Percentiles rank a stretch among this genome's conserved stretches.
phyloP scores from a whole-genome alignment of 2,329 filamentous ascomycete genomes.

The Zymoseptoria pseudotritici region DNA sequence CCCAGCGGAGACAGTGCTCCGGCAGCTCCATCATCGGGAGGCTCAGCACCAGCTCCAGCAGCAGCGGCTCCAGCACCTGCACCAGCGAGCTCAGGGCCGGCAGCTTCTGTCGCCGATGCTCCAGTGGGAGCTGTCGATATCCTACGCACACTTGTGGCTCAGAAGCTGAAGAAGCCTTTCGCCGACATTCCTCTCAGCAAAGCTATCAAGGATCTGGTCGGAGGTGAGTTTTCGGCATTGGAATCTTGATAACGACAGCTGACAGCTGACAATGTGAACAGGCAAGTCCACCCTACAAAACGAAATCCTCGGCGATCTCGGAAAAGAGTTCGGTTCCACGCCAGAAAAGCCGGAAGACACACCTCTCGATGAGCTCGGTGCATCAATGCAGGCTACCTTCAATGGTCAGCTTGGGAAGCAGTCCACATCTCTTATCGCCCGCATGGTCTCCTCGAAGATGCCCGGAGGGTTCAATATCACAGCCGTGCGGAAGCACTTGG shows the following conservation, averaged over 20 bases:
- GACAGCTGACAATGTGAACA: constrained; percentile 34
- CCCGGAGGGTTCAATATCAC: constrained; percentile 99
- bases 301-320: constrained; percentile 93
- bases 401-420: constrained; percentile 97
- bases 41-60: constrained; percentile 46
- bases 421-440: constrained; percentile 83
- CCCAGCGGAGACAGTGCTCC: constrained; percentile 44
- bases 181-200: constrained; percentile 86
- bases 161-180: constrained; percentile 94
- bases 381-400: constrained; percentile 96
- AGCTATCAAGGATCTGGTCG: constrained; percentile 96
- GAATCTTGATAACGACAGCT: neutral
- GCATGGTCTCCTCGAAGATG: constrained; percentile 98
- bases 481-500: constrained; percentile 86
- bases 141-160: constrained; percentile 79
- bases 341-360: constrained; percentile 98
- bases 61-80: constrained; percentile 50
- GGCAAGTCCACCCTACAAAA: constrained; percentile 98
- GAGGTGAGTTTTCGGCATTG: constrained; percentile 56
- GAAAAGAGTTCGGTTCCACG: constrained; percentile 96
- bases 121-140: constrained; percentile 87
- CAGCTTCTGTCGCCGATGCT: constrained; percentile 74
- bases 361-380: constrained; percentile 88
- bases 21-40: constrained; percentile 35
- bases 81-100: constrained; percentile 70